Base-by-base conservation (phyloP, 1,139 yeast species). In the Pneumocystis murina region DNA sequence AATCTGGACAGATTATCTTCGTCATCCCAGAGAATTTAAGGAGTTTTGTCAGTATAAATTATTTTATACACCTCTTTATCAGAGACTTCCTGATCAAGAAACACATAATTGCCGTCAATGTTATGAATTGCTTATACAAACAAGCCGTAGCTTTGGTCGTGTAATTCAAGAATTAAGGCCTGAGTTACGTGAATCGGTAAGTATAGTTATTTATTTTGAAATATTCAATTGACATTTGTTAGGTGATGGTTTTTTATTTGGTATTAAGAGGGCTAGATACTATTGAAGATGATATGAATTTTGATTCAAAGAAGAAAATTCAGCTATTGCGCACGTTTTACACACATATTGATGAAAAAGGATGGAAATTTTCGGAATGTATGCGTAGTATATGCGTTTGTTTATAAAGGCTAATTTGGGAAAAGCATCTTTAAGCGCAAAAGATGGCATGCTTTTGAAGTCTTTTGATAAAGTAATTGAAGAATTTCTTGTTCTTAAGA, bases 281-380 rank as follows among this genome's bases (percentile, higher is more conserved):
- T 1, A 81, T 94, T 65, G 99, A 94, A 74, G 99, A 94, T 75
- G 99, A 94, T 72, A 92, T 91, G 95, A 81, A 92, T 10, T 76
- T 94, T 65, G 84, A 83, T 66, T 84, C 88, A 7, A 79, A 79
- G 30, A 71, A 82, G 66, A 92, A 92, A 75, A 78, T 90, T 36
- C 91, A 95, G 1, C 73, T 91, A 65, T 79, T 94, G 69, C 81
- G 94, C 67, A 70, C 73, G 2, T 94, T 94, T 74, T 79, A 84
- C 71, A 75, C 80, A 41, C 83, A 86, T 68, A 79, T 92, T 68
- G 76, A 78, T 61, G 75, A 81, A 7, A 77, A 79, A 40, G 89
- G 84, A 68, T 92, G 97, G 95, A 85, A 88, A 0, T 92, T 88
- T 72, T 75, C 83, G 69, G 95, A 72, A 62, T 64, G 68, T 63